Evolutionary conservation across 768 basidiomycete genomes (phyloP), one percentile per base, ranked within the genome.

Genomic region (Postia placenta): DNA sequence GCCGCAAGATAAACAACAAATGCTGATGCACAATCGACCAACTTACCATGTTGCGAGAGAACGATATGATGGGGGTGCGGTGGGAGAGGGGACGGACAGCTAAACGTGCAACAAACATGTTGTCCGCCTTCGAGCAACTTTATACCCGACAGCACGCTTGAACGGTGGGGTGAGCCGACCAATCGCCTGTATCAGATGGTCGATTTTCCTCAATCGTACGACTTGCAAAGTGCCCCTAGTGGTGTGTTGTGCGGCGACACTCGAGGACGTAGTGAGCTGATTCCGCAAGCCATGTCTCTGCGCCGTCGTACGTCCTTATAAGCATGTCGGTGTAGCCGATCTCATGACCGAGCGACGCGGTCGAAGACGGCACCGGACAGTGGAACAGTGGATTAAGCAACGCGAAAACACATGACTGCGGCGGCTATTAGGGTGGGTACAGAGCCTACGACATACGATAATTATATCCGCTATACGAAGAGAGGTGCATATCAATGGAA

Each of bases 31-130:
- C 43, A 27, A 22, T 15, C 17, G 33, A 22, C 17, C 23, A 11
- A 60, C 62, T 24, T 39, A 66, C 64, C 64, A 66, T 66, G 43
- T 51, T 49, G 55, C 62, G 62, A 27, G 47, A 42, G 51, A 60
- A 47, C 45, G 47, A 19, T 54, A 59, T 49, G 59, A 61, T 20
- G 57, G 60, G 41, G 63, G 58, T 67, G 67, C 53, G 72, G 67
- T 53, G 62, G 63, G 71, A 62, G 73, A 62, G 53, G 72, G 62
- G 61, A 62, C 38, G 56, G 65, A 51, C 36, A 43, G 52, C 47
- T 39, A 56, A 28, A 36, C 59, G 56, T 38, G 54, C 49, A 49
- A 50, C 52, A 25, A 60, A 41, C 59, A 60, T 58, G 19, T 37
- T 47, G 37, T 35, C 12, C 30, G 50, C 47, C 27, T 19, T 17